These are phyloP conservation scores for Perilla frutescens DNA, from an alignment of 257 asterid genomes.

Conservation along the genomic window DNA sequence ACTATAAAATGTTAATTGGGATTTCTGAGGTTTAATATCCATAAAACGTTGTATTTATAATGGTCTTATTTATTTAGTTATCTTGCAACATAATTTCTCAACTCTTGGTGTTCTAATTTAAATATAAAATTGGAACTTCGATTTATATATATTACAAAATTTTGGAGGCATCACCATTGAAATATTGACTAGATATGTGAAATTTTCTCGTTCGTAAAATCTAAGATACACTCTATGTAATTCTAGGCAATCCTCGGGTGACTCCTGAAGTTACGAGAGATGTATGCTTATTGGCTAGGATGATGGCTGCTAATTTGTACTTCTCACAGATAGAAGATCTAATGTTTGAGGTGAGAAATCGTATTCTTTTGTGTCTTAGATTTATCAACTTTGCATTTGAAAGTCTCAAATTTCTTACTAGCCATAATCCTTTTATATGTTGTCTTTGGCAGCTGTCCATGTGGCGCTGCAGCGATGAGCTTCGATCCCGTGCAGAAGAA, in stretches of 20 bases:
- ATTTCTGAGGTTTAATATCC: background rate
- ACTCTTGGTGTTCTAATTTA: background rate
- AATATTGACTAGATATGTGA: too few species aligned
- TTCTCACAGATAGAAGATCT: constrained; percentile 94
- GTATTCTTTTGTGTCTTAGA: background rate
- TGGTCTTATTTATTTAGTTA: background rate
- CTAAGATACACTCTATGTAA: constrained; percentile 16
- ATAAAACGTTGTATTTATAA: background rate
- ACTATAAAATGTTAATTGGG: background rate
- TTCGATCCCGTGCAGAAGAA: constrained; percentile 69
- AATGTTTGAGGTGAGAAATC: constrained; percentile 81
- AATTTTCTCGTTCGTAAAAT: background rate
- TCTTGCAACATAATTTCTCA: background rate
- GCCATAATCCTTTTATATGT: background rate
- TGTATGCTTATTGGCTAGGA: constrained; percentile 88
- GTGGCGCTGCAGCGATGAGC: constrained; percentile 99
- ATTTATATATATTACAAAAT: background rate
- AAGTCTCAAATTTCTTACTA: background rate
- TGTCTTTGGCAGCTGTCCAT: constrained; percentile 70
- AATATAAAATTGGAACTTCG: background rate
- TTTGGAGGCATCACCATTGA: background rate
- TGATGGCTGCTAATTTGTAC: constrained; percentile 97
- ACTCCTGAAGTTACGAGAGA: constrained; percentile 98
- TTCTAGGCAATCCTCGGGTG: constrained; percentile 90
- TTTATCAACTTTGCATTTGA: background rate